Evolutionary conservation across 345 rosid species (phyloP).

Genomic region (Ailanthus altissimus): DNA sequence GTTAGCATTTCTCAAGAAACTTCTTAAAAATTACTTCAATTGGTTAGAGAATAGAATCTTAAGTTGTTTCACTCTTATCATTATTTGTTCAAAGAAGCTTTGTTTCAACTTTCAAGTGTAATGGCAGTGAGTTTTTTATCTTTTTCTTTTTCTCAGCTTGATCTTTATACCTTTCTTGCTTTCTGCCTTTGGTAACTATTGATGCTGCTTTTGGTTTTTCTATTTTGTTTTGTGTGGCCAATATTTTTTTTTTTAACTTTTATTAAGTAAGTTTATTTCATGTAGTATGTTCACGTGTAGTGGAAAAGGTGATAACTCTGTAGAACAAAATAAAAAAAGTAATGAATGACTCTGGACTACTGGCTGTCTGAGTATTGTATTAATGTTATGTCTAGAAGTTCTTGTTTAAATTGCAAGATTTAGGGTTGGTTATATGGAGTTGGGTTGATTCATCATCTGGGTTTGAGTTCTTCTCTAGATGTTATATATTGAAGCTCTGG

Average conservation of each 20-base stretch:
- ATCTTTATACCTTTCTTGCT: too few species aligned
- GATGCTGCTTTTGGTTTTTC: background rate
- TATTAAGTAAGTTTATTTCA: background rate
- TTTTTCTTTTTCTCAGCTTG: too few species aligned
- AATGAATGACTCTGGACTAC: background rate
- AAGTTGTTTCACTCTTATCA: background rate
- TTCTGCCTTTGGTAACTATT: too few species aligned
- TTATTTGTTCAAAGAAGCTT: background rate
- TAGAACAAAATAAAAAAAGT: background rate
- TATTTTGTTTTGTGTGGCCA: background rate
- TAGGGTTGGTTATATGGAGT: background rate
- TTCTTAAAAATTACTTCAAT: background rate
- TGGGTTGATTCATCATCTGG: background rate
- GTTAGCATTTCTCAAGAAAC: background rate
- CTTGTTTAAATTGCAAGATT: background rate
- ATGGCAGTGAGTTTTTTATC: conserved; percentile 13
- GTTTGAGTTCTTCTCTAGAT: background rate
- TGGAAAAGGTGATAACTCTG: too few species aligned
- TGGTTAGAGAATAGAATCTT: background rate
- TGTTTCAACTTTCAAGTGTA: background rate
- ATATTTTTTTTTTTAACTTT: background rate
- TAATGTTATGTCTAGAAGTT: background rate
- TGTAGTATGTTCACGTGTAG: background rate
- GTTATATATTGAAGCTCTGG: too few species aligned
- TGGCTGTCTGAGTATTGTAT: background rate